These are phyloP conservation scores for Lipomyces kockii DNA, from an alignment of 805 yeast genomes.

Conservation along the genomic window DNA sequence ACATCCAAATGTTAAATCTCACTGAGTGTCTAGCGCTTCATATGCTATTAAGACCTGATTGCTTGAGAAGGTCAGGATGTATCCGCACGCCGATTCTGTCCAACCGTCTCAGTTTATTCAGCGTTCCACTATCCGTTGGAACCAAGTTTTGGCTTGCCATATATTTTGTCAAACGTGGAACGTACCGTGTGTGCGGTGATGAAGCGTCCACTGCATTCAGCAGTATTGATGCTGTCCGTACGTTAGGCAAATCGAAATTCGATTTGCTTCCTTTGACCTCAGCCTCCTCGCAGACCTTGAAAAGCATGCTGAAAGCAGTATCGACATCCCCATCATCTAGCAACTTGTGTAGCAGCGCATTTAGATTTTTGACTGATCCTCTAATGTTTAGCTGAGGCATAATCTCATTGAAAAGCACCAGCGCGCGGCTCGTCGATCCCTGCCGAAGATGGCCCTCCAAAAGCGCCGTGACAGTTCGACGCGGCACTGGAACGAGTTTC, in stretches of 20 bases:
- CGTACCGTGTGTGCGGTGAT: neutral
- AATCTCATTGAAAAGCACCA: constrained; percentile 13
- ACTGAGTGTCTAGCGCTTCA: neutral
- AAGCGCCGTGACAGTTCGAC: constrained; percentile 18
- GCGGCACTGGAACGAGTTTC: constrained; percentile 7
- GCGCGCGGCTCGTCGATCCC: constrained; percentile 25
- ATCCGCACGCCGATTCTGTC: neutral
- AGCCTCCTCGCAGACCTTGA: constrained; percentile 11
- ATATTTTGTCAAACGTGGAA: constrained; percentile 10
- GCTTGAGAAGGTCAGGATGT: neutral
- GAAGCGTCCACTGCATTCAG: constrained; percentile 4
- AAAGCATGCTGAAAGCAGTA: constrained; percentile 19
- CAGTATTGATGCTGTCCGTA: constrained; percentile 12
- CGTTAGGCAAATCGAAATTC: constrained; percentile 3
- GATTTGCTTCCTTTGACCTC: neutral
- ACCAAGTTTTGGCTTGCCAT: neutral
- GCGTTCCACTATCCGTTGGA: neutral
- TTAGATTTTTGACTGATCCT: constrained; percentile 7
- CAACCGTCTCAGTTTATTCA: neutral
- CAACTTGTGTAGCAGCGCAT: constrained; percentile 13
- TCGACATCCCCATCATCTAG: constrained; percentile 12
- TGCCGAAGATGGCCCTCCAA: constrained; percentile 24
- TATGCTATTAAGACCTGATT: neutral
- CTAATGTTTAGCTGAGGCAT: constrained; percentile 14
- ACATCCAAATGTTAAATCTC: neutral